A percentile compares a stretch with the other conserved stretches of the same genome.
These are phyloP conservation scores for Entrophospora sp. DNA, from an alignment of 192 early-diverging fungal species.

Conservation along the genomic window DNA sequence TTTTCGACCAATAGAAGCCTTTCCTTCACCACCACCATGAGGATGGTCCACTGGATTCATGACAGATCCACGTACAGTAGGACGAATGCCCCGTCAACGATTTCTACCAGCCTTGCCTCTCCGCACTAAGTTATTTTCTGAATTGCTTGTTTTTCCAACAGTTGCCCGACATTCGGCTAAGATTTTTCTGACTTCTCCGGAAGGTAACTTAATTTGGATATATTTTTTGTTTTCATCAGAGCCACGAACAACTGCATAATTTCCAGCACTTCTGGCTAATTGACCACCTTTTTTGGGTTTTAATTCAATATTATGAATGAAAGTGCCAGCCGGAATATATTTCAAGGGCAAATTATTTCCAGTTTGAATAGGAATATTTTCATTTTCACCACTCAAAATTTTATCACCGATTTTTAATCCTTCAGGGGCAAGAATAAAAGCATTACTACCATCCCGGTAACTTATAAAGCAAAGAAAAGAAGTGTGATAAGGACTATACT, in stretches of 20 bases:
- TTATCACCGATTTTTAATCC: conserved; percentile 71
- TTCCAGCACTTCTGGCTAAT: conserved; percentile 78
- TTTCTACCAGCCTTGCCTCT: conserved; percentile 85
- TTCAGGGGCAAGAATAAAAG: conserved; percentile 80
- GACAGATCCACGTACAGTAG: conserved; percentile 89
- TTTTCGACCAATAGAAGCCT: conserved; percentile 82
- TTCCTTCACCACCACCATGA: conserved; percentile 92
- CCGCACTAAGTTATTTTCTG: conserved; percentile 78
- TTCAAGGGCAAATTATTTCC: conserved; percentile 87
- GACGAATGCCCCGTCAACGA: conserved; percentile 77
- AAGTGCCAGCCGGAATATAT: conserved; percentile 90
- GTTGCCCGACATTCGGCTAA: conserved; percentile 83
- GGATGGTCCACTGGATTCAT: conserved; percentile 94
- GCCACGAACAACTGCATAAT: conserved; percentile 73
- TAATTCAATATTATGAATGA: conserved; percentile 80
- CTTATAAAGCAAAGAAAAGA: too few relatives aligned
- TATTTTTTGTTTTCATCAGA: conserved; percentile 66
- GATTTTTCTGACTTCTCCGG: conserved; percentile 82
- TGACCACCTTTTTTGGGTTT: conserved; percentile 65
- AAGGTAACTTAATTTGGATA: conserved; percentile 77
- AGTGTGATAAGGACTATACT: too few relatives aligned
- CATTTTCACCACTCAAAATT: too few relatives aligned
- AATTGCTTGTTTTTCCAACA: conserved; percentile 83
- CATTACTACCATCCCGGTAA: conserved; percentile 65
- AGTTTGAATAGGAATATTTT: too few relatives aligned